phyloP scores from a whole-genome alignment of 2,329 filamentous ascomycete genomes.

The Didymella arachidicola region DNA sequence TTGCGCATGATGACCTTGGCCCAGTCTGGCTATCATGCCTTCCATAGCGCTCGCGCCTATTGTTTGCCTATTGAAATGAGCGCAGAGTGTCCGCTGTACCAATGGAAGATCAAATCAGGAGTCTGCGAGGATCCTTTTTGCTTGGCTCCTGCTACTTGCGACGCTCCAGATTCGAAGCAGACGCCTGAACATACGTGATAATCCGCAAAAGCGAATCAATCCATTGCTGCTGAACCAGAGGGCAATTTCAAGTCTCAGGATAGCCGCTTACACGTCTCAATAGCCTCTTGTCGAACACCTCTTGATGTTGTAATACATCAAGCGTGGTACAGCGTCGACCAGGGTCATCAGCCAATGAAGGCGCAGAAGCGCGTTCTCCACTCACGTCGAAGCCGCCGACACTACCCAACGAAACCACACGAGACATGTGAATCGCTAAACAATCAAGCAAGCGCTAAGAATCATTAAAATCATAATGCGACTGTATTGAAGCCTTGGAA shows the following conservation, averaged over 20 bases:
- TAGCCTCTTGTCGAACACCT: slow-evolving; percentile 27
- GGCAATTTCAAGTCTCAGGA: neutral
- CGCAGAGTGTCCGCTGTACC: slow-evolving; percentile 28
- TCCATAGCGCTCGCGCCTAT: slow-evolving; percentile 41
- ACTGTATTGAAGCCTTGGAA: neutral
- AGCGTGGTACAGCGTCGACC: slow-evolving; percentile 31
- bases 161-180: neutral
- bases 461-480: neutral
- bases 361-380: slow-evolving; percentile 29
- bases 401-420: slow-evolving; percentile 36
- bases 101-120: slow-evolving; percentile 21
- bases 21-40: slow-evolving; percentile 33
- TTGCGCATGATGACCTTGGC: slow-evolving; percentile 29
- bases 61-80: slow-evolving; percentile 37
- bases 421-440: slow-evolving; percentile 19
- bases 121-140: slow-evolving; percentile 8
- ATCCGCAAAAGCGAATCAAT: neutral
- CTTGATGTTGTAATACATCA: slow-evolving; percentile 38
- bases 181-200: neutral
- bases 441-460: slow-evolving; percentile 29
- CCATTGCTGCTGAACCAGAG: neutral
- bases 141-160: slow-evolving; percentile 10
- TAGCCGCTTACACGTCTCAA: slow-evolving; percentile 27
- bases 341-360: slow-evolving; percentile 35
- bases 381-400: slow-evolving; percentile 37